These are phyloP conservation scores for Brasenia schreberi DNA, from an alignment of 164 flowering plant genomes.

Conservation along the genomic window DNA sequence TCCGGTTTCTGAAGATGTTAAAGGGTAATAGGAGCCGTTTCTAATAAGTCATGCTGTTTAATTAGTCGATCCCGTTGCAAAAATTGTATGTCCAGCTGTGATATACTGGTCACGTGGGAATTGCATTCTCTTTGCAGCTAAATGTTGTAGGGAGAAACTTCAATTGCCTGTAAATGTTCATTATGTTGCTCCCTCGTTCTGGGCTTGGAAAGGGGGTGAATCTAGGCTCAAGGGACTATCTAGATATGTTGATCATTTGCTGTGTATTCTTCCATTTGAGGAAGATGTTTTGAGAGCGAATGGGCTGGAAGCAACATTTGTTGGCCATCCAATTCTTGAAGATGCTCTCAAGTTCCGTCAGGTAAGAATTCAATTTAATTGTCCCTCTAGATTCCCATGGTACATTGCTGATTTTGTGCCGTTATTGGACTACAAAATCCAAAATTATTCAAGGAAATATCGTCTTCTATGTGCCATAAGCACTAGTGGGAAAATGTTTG, in stretches of 20 bases:
- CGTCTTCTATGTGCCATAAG: too few relatives aligned
- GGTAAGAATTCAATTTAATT: slow-evolving; percentile 18
- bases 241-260: slow-evolving; percentile 72
- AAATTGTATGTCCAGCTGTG: not conserved
- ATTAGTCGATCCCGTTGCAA: not conserved
- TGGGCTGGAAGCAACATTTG: slow-evolving; percentile 79
- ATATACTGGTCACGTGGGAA: slow-evolving; percentile 9
- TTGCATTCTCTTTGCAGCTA: slow-evolving; percentile 57
- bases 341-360: slow-evolving; percentile 41
- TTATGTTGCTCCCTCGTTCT: slow-evolving; percentile 95
- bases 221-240: slow-evolving; percentile 59
- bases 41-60: not conserved
- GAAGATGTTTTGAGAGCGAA: slow-evolving; percentile 55
- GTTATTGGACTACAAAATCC: too few relatives aligned
- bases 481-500: too few relatives aligned
- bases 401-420: too few relatives aligned
- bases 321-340: slow-evolving; percentile 86
- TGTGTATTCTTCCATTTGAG: slow-evolving; percentile 93
- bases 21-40: slow-evolving; percentile 29
- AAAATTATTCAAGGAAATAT: too few relatives aligned
- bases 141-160: slow-evolving; percentile 20
- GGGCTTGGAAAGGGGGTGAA: slow-evolving; percentile 99
- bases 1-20: slow-evolving; percentile 58
- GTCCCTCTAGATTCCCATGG: not conserved
- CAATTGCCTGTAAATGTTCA: slow-evolving; percentile 54